Evolutionary conservation across 768 basidiomycete species (phyloP).

Genomic region (Trametes coccinea): DNA sequence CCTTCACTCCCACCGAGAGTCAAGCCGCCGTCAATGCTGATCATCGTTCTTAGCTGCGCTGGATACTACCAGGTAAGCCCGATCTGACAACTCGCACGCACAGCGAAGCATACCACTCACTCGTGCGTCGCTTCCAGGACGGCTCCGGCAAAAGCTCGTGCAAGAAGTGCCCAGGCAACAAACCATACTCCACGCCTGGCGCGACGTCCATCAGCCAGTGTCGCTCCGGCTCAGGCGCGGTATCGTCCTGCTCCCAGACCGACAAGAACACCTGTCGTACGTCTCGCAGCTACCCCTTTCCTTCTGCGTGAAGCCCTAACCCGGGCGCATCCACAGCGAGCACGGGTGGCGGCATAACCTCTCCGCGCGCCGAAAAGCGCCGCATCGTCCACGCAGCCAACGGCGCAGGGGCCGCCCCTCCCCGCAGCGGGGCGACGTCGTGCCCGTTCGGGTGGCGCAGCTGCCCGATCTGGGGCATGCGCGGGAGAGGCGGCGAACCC

Average conservation of each 20-base stretch:
- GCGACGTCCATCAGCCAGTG: not conserved
- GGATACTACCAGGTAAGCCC: not conserved
- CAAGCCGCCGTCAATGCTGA: no score
- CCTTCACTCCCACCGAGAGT: not conserved
- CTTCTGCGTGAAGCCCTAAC: no score
- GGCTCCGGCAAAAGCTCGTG: not conserved
- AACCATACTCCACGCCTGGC: not conserved
- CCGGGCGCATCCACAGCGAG: not conserved
- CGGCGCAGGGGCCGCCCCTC: conserved; percentile 7
- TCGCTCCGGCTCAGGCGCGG: not conserved
- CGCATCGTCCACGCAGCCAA: no score
- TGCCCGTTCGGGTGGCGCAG: not conserved
- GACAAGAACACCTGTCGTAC: not conserved
- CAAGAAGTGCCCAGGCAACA: not conserved
- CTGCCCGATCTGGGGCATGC: conserved; percentile 21
- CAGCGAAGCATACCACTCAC: not conserved
- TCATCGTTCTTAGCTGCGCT: not conserved
- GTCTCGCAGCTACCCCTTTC: not conserved
- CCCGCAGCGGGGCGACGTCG: conserved; percentile 1
- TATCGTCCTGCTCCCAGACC: not conserved
- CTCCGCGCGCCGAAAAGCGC: not conserved
- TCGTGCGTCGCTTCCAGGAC: not conserved
- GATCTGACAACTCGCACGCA: not conserved
- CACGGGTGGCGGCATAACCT: not conserved
- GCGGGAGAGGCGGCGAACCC: conserved; percentile 1